Conservation (phyloP, 2,329 filamentous ascomycete species). For the Pestalotiopsis sp. region DNA sequence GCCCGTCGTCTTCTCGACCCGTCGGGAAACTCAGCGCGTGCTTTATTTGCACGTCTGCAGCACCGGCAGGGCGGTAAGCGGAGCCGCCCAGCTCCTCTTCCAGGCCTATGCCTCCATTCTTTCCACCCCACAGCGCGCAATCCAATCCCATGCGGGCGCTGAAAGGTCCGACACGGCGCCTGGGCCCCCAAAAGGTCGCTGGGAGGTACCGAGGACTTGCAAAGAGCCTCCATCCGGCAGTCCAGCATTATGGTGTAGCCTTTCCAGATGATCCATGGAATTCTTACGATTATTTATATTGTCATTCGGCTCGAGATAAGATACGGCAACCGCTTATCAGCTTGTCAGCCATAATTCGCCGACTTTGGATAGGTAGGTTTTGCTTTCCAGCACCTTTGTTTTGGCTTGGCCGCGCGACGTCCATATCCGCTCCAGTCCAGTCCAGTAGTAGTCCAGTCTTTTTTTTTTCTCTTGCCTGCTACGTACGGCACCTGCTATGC, state of each 20-base stretch:
- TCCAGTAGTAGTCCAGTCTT: background rate
- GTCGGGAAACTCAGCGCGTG: background rate
- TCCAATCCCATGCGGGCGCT: slow-evolving; percentile 12
- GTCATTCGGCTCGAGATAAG: slow-evolving; percentile 14
- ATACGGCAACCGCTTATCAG: slow-evolving; percentile 8
- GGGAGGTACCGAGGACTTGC: slow-evolving; percentile 23
- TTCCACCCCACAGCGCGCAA: background rate
- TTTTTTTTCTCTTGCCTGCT: background rate
- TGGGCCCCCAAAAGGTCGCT: slow-evolving; percentile 13
- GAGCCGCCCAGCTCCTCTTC: slow-evolving; percentile 1
- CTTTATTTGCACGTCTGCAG: background rate
- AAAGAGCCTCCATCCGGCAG: slow-evolving; percentile 22
- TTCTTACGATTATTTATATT: slow-evolving; percentile 17
- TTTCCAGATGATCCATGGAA: slow-evolving; percentile 13
- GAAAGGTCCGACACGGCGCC: background rate
- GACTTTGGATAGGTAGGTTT: slow-evolving; percentile 4
- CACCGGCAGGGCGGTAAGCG: slow-evolving; percentile 8
- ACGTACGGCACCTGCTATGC: background rate
- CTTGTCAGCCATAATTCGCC: slow-evolving; percentile 11
- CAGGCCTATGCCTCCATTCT: background rate
- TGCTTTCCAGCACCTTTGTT: background rate
- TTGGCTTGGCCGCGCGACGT: background rate
- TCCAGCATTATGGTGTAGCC: slow-evolving; percentile 6
- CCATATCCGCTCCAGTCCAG: background rate
- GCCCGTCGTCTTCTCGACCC: background rate